These are phyloP conservation scores for Sarocladium oryzae DNA, from an alignment of 2,329 filamentous ascomycete species.

Conservation along the genomic window DNA sequence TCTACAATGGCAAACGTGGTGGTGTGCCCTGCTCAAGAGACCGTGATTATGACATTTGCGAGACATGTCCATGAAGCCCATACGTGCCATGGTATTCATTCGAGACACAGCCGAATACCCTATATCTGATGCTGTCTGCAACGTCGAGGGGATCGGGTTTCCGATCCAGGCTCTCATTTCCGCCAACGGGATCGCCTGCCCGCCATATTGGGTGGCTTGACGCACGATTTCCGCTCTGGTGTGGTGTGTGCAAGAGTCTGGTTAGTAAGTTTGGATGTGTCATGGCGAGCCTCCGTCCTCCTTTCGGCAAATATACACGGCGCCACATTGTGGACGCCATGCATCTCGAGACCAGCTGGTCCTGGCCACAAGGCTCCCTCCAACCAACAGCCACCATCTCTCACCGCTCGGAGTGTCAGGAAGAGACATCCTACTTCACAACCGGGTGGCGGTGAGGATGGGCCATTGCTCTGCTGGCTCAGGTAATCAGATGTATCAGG, in stretches of 20 bases:
- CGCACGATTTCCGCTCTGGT: neutral
- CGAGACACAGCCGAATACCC: too few relatives aligned
- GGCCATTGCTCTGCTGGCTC: neutral
- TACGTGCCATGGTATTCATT: too few relatives aligned
- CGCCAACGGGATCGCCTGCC: neutral
- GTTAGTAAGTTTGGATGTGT: neutral
- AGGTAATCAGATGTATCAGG: neutral
- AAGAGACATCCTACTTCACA: neutral
- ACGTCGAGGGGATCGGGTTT: too few relatives aligned
- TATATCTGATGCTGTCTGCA: neutral
- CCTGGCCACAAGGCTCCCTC: neutral
- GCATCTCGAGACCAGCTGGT: neutral
- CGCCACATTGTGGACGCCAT: neutral
- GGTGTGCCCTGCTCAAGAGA: too few relatives aligned
- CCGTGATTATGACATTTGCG: too few relatives aligned
- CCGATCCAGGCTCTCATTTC: slow-evolving; percentile 5
- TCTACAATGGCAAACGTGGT: too few relatives aligned
- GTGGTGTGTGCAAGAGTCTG: neutral
- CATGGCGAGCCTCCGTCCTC: neutral
- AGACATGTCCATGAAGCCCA: too few relatives aligned
- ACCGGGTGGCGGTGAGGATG: neutral
- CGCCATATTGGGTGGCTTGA: neutral
- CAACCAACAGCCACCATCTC: neutral
- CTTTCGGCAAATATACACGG: neutral
- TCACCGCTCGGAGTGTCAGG: neutral